phyloP scores from a whole-genome alignment of 805 yeast species.

The Kodamaea neixiangensis region DNA sequence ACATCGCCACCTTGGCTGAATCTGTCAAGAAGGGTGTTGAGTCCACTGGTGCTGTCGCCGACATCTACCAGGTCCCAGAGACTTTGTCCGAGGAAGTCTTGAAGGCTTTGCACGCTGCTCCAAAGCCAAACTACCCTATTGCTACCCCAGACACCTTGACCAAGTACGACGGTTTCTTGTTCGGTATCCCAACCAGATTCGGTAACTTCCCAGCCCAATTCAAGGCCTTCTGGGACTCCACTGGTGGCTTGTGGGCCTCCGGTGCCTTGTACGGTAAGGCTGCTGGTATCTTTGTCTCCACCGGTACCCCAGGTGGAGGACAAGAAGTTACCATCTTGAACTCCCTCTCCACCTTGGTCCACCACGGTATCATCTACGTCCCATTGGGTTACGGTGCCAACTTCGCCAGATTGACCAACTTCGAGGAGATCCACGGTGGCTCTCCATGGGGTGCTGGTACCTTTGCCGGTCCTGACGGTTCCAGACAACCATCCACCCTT shows the following conservation, averaged over 20 bases:
- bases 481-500: conserved; percentile 62
- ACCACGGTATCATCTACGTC: conserved; percentile 78
- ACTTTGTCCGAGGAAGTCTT: conserved; percentile 66
- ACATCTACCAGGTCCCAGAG: conserved; percentile 73
- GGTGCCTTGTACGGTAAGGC: conserved; percentile 76
- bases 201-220: conserved; percentile 82
- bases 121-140: conserved; percentile 51
- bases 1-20: conserved; percentile 67
- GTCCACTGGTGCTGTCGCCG: conserved; percentile 68
- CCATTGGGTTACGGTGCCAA: conserved; percentile 73
- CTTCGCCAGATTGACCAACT: conserved; percentile 53
- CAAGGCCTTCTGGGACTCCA: conserved; percentile 72
- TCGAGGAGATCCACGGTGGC: conserved; percentile 74
- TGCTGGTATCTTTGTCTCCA: conserved; percentile 70
- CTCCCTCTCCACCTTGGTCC: conserved; percentile 64
- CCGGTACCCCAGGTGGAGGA: conserved; percentile 82
- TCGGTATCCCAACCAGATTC: conserved; percentile 85
- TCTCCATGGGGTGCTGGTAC: conserved; percentile 89
- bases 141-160: conserved; percentile 60
- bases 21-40: conserved; percentile 67
- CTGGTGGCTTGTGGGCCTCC: conserved; percentile 77
- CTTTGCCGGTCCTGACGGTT: conserved; percentile 75
- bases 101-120: conserved; percentile 59
- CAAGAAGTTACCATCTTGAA: conserved; percentile 72
- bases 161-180: conserved; percentile 75